Evolutionary conservation across 352 stramenopile species (phyloP), one percentile per base, ranked within the genome.

Genomic region (Phytopythium vexans): DNA sequence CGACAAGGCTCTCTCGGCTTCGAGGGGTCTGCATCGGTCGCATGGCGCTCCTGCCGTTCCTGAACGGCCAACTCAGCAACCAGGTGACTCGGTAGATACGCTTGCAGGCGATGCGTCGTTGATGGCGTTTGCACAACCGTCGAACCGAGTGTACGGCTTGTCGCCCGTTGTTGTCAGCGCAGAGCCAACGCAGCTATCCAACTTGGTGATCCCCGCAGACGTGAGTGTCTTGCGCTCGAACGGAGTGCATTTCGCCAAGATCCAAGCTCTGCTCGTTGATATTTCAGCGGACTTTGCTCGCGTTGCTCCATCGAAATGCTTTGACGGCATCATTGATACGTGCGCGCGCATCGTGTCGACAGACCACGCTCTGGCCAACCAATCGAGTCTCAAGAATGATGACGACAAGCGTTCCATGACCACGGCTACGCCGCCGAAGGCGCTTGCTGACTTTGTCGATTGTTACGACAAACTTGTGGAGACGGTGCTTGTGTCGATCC

Each of bases 401-500:
- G 21, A 2, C 21, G 21, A 27, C 21, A 27, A 27, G 21, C 21
- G 21, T 27, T 27, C 21, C 21, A 27, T 27, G 21, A 27, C 21
- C 21, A 27, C 21, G 21, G 21, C 1, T 27, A 27, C 21, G 21
- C 21, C 21, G 2, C 21, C 21, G 1, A 27, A 27, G 21, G 21
- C 43, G 31, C 52, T 79, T 37, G 39, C 63, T 31, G 34, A 47
- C 35, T 92, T 94, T 52, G 70, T 62, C 14, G 55, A 72, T 33
- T 47, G 66, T 12, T 89, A 86, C 53, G 82, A 94, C 56, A 80
- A 76, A 46, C 56, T 94, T 11, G 70, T 94, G 3, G 77, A 86
- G 48, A 86, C 72, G 1, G 77, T 94, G 41, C 56, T 94, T 12
- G 77, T 92, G 35, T 81, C 82, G 14, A 89, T 94, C 41, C 85